Conservation (phyloP, 2,329 filamentous ascomycete genomes). For the Monosporascus sp. region DNA sequence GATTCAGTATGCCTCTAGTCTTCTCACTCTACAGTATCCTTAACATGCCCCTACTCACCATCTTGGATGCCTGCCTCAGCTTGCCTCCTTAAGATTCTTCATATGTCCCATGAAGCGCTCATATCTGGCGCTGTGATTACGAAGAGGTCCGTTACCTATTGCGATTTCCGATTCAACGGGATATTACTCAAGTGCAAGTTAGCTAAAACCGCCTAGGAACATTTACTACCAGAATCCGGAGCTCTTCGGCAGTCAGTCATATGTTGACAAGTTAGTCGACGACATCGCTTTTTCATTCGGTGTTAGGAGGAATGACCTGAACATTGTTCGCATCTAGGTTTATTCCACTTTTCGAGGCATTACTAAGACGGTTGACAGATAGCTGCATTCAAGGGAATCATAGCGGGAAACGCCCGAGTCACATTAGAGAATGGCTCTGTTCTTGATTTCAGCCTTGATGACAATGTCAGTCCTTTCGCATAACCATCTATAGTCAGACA, state of each 20-base stretch:
- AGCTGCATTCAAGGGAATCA: conserved; percentile 67
- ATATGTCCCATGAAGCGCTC: conserved; percentile 54
- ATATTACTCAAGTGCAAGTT: background rate
- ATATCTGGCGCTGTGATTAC: conserved; percentile 49
- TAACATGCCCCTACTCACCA: conserved; percentile 1
- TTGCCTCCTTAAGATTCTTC: conserved; percentile 51
- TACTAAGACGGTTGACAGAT: conserved; percentile 39
- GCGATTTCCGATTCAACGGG: background rate
- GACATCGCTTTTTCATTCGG: conserved; percentile 66
- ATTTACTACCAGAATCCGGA: conserved; percentile 74
- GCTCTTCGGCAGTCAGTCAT: conserved; percentile 62
- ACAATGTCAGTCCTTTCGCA: conserved; percentile 20
- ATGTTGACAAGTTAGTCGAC: conserved; percentile 69
- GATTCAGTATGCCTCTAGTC: conserved; percentile 21
- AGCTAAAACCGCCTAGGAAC: conserved; percentile 46
- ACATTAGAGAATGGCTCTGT: conserved; percentile 22
- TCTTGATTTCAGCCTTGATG: conserved; percentile 22
- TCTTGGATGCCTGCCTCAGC: conserved; percentile 31
- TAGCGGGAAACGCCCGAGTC: conserved; percentile 52
- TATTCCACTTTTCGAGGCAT: background rate
- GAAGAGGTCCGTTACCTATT: conserved; percentile 46
- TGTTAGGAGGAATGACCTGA: conserved; percentile 58
- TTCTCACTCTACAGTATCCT: background rate
- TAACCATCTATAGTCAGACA: background rate
- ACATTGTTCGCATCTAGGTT: conserved; percentile 51